Percentiles rank a stretch among this genome's conserved stretches.
Evolutionary conservation across 805 yeast species (phyloP).

Genomic region (Debaryomyces castellii): DNA sequence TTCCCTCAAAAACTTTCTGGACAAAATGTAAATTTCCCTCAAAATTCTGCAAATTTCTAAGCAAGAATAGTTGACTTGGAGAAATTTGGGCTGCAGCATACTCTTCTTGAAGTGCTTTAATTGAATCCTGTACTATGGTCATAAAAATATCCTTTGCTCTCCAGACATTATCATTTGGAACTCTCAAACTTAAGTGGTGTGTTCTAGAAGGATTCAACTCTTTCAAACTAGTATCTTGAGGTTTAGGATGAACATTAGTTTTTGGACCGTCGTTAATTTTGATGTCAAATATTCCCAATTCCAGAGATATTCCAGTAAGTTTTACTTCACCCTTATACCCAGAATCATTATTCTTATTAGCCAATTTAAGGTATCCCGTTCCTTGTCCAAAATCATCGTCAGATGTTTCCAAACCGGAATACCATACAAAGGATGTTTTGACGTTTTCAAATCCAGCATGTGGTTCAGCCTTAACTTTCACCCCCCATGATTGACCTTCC

Average conservation of each 20-base stretch:
- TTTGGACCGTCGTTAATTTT: constrained; percentile 57
- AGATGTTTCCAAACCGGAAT: constrained; percentile 73
- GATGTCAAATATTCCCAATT: constrained; percentile 66
- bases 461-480: constrained; percentile 67
- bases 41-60: constrained; percentile 59
- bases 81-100: constrained; percentile 29
- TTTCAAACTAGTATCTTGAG: constrained; percentile 26
- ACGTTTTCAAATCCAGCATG: constrained; percentile 45
- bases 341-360: constrained; percentile 20
- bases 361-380: constrained; percentile 25
- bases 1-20: constrained; percentile 74
- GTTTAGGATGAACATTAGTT: constrained; percentile 42
- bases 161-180: constrained; percentile 77
- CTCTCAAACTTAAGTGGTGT: constrained; percentile 65
- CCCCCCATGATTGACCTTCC: constrained; percentile 79
- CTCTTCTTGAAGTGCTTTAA: constrained; percentile 43
- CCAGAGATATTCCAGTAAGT: constrained; percentile 49
- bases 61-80: constrained; percentile 48
- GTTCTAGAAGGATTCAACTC: constrained; percentile 57
- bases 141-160: constrained; percentile 72
- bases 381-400: constrained; percentile 8
- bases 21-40: constrained; percentile 78
- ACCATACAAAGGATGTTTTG: constrained; percentile 69
- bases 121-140: constrained; percentile 67
- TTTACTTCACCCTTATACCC: constrained; percentile 40